Evolutionary conservation across 2,329 filamentous ascomycete species (phyloP).

Genomic region (Colletotrichum sp.): DNA sequence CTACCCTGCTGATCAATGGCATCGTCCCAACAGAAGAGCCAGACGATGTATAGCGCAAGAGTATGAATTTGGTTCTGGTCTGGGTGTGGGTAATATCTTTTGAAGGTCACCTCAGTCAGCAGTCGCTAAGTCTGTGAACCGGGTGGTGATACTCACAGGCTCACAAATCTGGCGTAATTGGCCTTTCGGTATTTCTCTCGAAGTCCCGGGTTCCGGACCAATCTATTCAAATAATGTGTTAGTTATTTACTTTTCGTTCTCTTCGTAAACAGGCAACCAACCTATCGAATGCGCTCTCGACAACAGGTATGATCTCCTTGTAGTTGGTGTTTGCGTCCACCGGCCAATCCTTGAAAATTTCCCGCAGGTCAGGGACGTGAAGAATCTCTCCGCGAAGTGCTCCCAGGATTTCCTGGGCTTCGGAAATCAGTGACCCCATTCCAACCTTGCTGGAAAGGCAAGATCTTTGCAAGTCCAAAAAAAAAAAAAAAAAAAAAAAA

Average conservation of each 20-base stretch:
- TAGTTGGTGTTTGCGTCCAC: slow-evolving; percentile 26
- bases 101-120: background rate
- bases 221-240: background rate
- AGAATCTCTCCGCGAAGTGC: slow-evolving; percentile 31
- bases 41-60: slow-evolving; percentile 29
- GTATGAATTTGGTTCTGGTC: slow-evolving; percentile 20
- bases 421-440: background rate
- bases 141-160: background rate
- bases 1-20: slow-evolving; percentile 32
- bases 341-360: slow-evolving; percentile 30
- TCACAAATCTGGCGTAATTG: slow-evolving; percentile 12
- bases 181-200: slow-evolving; percentile 6
- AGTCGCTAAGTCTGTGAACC: background rate
- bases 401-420: slow-evolving; percentile 16
- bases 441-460: background rate
- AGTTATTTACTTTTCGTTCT: background rate
- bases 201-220: background rate
- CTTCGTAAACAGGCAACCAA: background rate
- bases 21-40: slow-evolving; percentile 39
- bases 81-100: slow-evolving; percentile 28
- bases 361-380: slow-evolving; percentile 28
- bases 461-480: background rate
- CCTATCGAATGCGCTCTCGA: slow-evolving; percentile 20
- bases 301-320: slow-evolving; percentile 21
- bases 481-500: background rate